Evolutionary conservation across 2,329 filamentous ascomycete species (phyloP).

Genomic region (Elsinoe fawcettii): DNA sequence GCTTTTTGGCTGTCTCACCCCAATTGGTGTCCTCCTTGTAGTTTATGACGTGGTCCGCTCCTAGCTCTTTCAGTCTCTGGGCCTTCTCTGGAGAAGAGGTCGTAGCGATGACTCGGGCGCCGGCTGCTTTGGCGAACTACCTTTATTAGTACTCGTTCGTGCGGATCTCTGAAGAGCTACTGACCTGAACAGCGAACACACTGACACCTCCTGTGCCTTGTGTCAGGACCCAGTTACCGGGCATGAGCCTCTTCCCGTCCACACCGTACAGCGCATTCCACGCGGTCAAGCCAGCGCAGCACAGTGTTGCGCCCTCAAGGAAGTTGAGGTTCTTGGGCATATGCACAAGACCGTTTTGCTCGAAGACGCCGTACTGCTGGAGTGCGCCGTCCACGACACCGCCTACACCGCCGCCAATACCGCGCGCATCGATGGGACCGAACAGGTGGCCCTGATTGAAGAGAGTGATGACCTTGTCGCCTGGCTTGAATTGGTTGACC

Average conservation of each 20-base stretch:
- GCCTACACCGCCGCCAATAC: constrained; percentile 53
- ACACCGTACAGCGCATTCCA: constrained; percentile 50
- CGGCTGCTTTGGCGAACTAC: constrained; percentile 44
- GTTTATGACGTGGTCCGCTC: constrained; percentile 51
- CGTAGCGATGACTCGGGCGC: constrained; percentile 51
- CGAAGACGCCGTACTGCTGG: constrained; percentile 59
- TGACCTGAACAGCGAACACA: constrained; percentile 54
- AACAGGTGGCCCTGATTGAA: constrained; percentile 54
- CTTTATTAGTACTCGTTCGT: neutral
- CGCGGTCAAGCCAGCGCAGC: constrained; percentile 41
- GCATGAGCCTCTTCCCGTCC: constrained; percentile 30
- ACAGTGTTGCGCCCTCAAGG: constrained; percentile 40
- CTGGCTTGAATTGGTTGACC: constrained; percentile 50
- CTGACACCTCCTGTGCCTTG: constrained; percentile 65
- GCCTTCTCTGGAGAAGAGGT: constrained; percentile 47
- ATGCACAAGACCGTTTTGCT: constrained; percentile 58
- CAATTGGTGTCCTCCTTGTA: constrained; percentile 47
- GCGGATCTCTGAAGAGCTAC: constrained; percentile 19
- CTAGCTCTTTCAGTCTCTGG: constrained; percentile 43
- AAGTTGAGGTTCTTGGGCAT: constrained; percentile 50
- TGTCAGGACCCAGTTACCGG: constrained; percentile 49
- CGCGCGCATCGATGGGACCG: constrained; percentile 36
- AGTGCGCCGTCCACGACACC: constrained; percentile 61
- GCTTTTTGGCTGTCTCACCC: constrained; percentile 45
- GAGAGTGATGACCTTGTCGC: constrained; percentile 54